phyloP scores from a whole-genome alignment of 805 yeast species.

The Dipodascus albidus region DNA sequence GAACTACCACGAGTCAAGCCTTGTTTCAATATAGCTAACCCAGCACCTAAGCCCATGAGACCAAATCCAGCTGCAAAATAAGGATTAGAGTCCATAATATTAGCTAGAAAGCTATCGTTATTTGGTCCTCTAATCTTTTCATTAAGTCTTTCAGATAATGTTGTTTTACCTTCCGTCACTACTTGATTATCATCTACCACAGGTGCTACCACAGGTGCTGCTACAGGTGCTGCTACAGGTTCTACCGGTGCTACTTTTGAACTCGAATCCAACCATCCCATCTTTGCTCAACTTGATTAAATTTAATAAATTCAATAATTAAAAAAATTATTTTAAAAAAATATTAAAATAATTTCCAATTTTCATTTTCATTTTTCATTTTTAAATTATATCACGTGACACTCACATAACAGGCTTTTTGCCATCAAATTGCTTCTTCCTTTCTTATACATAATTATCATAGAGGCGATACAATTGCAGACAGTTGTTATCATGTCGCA shows the following conservation, averaged over 20 bases:
- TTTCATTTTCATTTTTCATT: neutral
- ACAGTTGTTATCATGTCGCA: neutral
- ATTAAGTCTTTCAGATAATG: neutral
- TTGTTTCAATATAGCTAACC: slow-evolving; percentile 63
- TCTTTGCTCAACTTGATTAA: neutral
- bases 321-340: too few relatives aligned
- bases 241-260: neutral
- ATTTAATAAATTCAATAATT: too few relatives aligned
- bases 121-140: neutral
- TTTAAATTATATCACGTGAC: neutral
- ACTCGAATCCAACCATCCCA: neutral
- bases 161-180: neutral
- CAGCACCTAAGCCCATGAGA: slow-evolving; percentile 87
- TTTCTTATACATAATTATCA: too few relatives aligned
- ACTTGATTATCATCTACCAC: too few relatives aligned
- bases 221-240: neutral
- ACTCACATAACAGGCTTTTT: too few relatives aligned
- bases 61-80: slow-evolving; percentile 99
- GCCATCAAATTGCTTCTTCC: neutral
- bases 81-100: slow-evolving; percentile 54
- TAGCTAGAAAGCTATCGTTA: neutral
- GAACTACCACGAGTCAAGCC: slow-evolving; percentile 53
- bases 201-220: neutral
- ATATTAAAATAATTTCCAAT: too few relatives aligned
- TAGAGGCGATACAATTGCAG: neutral